Percentiles rank a stretch among this genome's conserved stretches.
These are phyloP conservation scores for Podosphaera fusca DNA, from an alignment of 2,329 filamentous ascomycete genomes.

Conservation along the genomic window DNA sequence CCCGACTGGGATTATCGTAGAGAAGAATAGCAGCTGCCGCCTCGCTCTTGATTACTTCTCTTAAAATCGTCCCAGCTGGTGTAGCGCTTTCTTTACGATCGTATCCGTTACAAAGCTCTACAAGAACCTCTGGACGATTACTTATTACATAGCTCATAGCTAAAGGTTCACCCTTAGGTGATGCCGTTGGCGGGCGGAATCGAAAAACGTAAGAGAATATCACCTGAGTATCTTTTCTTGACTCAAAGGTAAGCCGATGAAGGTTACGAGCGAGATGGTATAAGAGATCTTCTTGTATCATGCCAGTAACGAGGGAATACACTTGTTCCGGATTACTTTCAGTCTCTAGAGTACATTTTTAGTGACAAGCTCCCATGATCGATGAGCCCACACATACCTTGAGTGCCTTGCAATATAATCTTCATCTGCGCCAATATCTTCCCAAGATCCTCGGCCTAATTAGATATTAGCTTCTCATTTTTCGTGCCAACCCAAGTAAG, in stretches of 20 bases:
- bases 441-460: slow-evolving; percentile 63
- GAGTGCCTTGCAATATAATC: slow-evolving; percentile 73
- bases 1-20: slow-evolving; percentile 58
- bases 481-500: not conserved
- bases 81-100: slow-evolving; percentile 79
- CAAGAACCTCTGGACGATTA: slow-evolving; percentile 64
- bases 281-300: slow-evolving; percentile 77
- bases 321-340: slow-evolving; percentile 76
- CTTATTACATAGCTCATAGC: slow-evolving; percentile 77
- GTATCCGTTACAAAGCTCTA: slow-evolving; percentile 75
- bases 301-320: slow-evolving; percentile 58
- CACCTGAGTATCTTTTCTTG: slow-evolving; percentile 82
- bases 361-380: not conserved
- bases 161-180: slow-evolving; percentile 50
- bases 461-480: slow-evolving; percentile 7
- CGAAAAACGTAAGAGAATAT: slow-evolving; percentile 91
- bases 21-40: slow-evolving; percentile 75
- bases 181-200: slow-evolving; percentile 50
- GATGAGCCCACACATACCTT: slow-evolving; percentile 31
- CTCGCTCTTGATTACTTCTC: slow-evolving; percentile 77
- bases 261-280: slow-evolving; percentile 64
- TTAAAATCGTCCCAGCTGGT: slow-evolving; percentile 68
- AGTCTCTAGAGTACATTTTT: slow-evolving; percentile 33
- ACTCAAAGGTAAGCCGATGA: slow-evolving; percentile 76
- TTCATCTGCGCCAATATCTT: slow-evolving; percentile 83